A percentile compares a stretch with the other conserved stretches of the same genome.
phyloP scores from a whole-genome alignment of 257 asterid genomes.

The Misopates orontium region DNA sequence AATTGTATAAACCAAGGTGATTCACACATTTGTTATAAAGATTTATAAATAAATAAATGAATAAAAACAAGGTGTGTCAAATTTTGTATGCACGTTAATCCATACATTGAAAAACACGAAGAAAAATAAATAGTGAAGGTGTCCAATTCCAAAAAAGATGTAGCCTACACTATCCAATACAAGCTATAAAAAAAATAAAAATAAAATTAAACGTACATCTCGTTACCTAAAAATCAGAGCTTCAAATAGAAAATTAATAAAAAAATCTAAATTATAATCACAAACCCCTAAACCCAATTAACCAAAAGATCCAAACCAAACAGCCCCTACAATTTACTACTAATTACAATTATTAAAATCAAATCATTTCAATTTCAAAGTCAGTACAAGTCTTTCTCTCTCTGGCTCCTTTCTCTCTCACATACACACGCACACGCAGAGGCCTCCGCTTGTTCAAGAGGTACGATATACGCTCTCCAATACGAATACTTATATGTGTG shows the following conservation, averaged over 20 bases:
- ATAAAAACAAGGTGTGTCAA: too few species aligned
- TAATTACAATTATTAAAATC: constrained; percentile 13
- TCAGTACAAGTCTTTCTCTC: not conserved
- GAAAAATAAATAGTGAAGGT: not conserved
- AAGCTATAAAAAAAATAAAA: not conserved
- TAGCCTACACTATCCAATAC: not conserved
- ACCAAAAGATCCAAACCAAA: not conserved
- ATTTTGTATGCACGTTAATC: not conserved
- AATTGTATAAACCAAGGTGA: too few species aligned
- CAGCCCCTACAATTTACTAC: constrained; percentile 11
- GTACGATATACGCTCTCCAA: not conserved
- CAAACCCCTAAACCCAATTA: not conserved
- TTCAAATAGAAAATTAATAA: not conserved
- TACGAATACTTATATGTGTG: not conserved
- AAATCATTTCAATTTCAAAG: not conserved
- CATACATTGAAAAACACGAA: not conserved
- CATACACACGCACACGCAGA: not conserved
- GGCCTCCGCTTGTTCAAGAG: not conserved
- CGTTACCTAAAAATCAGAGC: not conserved
- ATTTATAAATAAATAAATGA: too few species aligned
- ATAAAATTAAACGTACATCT: not conserved
- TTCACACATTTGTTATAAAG: too few species aligned
- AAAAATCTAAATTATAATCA: not conserved
- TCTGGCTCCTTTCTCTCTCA: too few species aligned
- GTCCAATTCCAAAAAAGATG: not conserved